Evolutionary conservation across 768 basidiomycete species (phyloP), one percentile per base, ranked within the genome.

Genomic region (Termitomyces sp.): DNA sequence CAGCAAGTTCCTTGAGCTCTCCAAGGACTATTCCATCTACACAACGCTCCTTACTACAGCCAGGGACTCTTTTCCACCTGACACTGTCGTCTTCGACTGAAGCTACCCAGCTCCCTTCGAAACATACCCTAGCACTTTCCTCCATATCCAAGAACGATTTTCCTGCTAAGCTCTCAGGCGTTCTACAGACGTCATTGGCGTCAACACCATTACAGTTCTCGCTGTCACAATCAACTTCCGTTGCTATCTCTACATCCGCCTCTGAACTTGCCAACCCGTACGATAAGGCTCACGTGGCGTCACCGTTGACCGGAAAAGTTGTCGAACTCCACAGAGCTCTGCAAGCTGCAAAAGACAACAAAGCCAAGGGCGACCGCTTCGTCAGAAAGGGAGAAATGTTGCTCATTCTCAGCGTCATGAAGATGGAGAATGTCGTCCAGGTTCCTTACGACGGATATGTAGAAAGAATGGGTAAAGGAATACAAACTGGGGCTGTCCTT

Each of bases 381-480:
- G 64, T 75, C 27, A 68, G 58, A 38, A 71, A 67, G 56, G 75
- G 74, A 3, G 73, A 76, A 14, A 59, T 69, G 4, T 23, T 76
- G 19, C 53, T 72, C 25, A 63, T 72, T 9, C 47, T 76, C 37
- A 76, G 71, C 40, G 69, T 72, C 23, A 76, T 76, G 75, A 76
- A 76, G 67, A 76, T 76, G 74, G 75, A 76, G 56, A 75, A 66
- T 54, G 62, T 64, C 4, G 56, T 76, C 19, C 42, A 58, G 5
- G 67, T 71, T 12, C 69, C 70, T 0, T 56, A 51, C 31, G 70
- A 72, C 62, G 72, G 71, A 31, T 54, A 61, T 47, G 61, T 76
- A 5, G 63, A 65, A 47, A 63, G 68, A 42, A 38, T 66, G 23
- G 75, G 74, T 7, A 71, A 66, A 44, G 74, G 73, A 1, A 59